Evolutionary conservation across 148 eudicot genomes (phyloP).

Genomic region (Rhododendron simsii): DNA sequence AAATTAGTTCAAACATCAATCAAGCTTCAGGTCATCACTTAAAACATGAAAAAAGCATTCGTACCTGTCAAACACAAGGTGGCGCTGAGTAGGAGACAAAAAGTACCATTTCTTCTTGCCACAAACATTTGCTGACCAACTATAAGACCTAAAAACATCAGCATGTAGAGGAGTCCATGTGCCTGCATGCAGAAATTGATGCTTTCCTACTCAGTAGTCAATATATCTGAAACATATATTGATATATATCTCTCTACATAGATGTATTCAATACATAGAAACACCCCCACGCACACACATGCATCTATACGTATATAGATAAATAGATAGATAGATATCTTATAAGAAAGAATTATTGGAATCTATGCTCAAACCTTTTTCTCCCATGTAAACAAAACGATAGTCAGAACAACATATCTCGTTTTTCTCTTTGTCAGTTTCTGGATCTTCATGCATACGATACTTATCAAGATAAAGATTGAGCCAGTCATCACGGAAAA

Average conservation of each 20-base stretch:
- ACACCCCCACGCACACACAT: neutral
- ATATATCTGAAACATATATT: neutral
- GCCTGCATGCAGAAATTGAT: conserved; percentile 43
- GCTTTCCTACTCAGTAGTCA: conserved; percentile 2
- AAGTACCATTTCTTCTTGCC: conserved; percentile 90
- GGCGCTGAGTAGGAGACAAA: conserved; percentile 71
- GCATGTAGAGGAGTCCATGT: conserved; percentile 99
- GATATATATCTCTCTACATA: neutral
- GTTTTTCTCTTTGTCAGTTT: conserved; percentile 38
- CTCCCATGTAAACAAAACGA: conserved; percentile 99
- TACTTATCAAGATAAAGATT: conserved; percentile 83
- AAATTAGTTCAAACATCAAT: neutral
- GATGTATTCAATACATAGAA: neutral
- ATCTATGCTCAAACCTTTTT: conserved; percentile 72
- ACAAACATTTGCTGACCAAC: conserved; percentile 99
- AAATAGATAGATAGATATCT: neutral
- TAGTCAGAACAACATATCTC: conserved; percentile 89
- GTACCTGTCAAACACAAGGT: conserved; percentile 90
- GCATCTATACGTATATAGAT: neutral
- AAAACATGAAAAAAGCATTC: conserved; percentile 3
- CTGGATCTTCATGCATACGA: conserved; percentile 60
- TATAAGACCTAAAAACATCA: conserved; percentile 95
- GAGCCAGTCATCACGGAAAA: conserved; percentile 88
- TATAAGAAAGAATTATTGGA: conserved; percentile 23
- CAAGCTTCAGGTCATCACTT: neutral